Evolutionary conservation across 192 early-diverging fungal genomes (phyloP), one percentile per base, ranked within the genome.

Genomic region (Phlyctochytrium arcticum): DNA sequence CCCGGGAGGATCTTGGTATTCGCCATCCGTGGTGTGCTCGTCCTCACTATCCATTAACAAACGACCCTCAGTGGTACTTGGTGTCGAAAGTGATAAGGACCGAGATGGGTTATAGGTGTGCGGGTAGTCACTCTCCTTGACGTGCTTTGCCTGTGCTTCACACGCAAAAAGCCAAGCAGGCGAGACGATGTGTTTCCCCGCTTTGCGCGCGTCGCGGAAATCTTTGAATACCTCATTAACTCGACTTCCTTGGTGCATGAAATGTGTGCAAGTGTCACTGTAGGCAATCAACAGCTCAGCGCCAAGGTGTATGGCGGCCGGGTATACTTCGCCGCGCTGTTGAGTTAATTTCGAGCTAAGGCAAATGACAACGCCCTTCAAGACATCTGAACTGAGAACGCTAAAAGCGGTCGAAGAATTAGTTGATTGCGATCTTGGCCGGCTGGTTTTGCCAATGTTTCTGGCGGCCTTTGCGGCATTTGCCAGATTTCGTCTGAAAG

Each of bases 261-360:
- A 79, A 54, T 79, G 77, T 33, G 77, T 79, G 51, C 77, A 79
- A 24, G 53, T 27, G 32, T 77, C 70, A 36, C 47, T 61, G 48
- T 54, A 78, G 19, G 44, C 51, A 9, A 51, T 12, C 17, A 69
- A 46, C 36, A 72, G 39, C 30, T 69, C 42, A 5, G 75, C 76
- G 31, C 75, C 75, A 19, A 78, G 42, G 12, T n/a, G 24, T 6
- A 32, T 32, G 12, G 70, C 70, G 33, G 77, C 34, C 35, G 30
- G 57, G 7, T 29, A 27, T 1, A 69, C 33, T 23, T 67, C 62
- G 29, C 50, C 21, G 7, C 60, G 50, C 30, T 64, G 62, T 33
- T 68, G 65, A 24, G 17, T 32, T 32, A 65, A 24, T 8, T 36
- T 19, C 27, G 48, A 32, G 55, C 72, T 71, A 36, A 77, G 10